phyloP scores from a whole-genome alignment of 805 yeast species.

The Candida sphagnicola region DNA sequence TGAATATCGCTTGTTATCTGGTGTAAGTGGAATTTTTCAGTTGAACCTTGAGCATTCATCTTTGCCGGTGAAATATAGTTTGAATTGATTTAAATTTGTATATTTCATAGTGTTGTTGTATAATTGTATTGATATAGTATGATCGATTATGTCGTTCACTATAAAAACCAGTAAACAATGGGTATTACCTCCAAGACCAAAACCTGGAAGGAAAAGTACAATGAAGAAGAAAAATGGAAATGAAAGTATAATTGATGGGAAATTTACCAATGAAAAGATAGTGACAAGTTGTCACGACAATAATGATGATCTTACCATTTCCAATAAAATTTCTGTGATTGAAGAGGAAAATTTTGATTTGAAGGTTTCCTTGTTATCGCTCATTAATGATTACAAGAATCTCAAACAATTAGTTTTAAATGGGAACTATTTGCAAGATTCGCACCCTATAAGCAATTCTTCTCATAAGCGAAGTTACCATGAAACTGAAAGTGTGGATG shows the following conservation, averaged over 20 bases:
- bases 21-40: no score
- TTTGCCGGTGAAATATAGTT: no score
- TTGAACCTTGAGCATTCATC: no score
- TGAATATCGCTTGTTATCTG: no score
- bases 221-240: not conserved
- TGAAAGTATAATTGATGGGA: not conserved
- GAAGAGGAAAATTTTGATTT: slow-evolving; percentile 32
- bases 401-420: slow-evolving; percentile 25
- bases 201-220: slow-evolving; percentile 52
- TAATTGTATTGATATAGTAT: not conserved
- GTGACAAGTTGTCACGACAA: not conserved
- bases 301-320: not conserved
- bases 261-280: not conserved
- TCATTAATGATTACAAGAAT: slow-evolving; percentile 39
- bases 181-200: slow-evolving; percentile 84
- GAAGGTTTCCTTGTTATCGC: slow-evolving; percentile 29
- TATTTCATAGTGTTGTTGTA: not conserved
- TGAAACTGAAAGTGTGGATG: slow-evolving; percentile 3
- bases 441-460: not conserved
- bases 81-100: no score
- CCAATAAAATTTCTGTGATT: slow-evolving; percentile 7
- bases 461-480: slow-evolving; percentile 7
- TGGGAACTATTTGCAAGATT: not conserved
- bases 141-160: not conserved
- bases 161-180: slow-evolving; percentile 67